Percentiles rank a stretch among this genome's conserved stretches.
Evolutionary conservation across 192 early-diverging fungal genomes (phyloP).

Genomic region (Obelidium mucronatum): DNA sequence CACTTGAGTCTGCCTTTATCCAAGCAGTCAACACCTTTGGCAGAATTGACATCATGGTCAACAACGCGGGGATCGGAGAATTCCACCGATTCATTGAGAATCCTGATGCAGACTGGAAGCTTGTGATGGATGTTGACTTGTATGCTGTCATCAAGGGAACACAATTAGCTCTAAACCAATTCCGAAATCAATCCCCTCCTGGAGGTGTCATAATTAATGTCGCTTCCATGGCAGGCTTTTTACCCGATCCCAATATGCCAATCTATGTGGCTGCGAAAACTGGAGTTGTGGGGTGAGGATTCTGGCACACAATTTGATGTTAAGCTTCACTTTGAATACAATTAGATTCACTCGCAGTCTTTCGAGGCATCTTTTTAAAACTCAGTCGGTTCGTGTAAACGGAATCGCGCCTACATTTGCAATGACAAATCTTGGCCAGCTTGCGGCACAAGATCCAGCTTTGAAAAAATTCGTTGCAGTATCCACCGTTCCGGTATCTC

Average conservation of each 20-base stretch:
- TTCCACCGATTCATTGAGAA: slow-evolving; percentile 37
- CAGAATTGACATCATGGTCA: slow-evolving; percentile 51
- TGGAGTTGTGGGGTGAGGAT: slow-evolving; percentile 56
- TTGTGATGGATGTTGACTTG: slow-evolving; percentile 78
- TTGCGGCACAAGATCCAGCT: slow-evolving; percentile 17
- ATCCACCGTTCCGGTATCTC: slow-evolving; percentile 44
- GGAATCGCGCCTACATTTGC: slow-evolving; percentile 47
- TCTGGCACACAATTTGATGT: background rate
- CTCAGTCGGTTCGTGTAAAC: slow-evolving; percentile 48
- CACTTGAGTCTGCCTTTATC: slow-evolving; percentile 69
- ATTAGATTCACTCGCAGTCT: slow-evolving; percentile 57
- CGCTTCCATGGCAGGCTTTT: slow-evolving; percentile 74
- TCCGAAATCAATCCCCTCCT: slow-evolving; percentile 49
- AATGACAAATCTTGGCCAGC: slow-evolving; percentile 41
- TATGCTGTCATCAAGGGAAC: slow-evolving; percentile 76
- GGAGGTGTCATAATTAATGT: slow-evolving; percentile 80
- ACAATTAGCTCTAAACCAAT: slow-evolving; percentile 68
- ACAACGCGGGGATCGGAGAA: slow-evolving; percentile 58
- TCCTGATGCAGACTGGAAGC: slow-evolving; percentile 49
- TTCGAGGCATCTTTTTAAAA: slow-evolving; percentile 29
- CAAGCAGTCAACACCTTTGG: slow-evolving; percentile 65
- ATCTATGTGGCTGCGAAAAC: slow-evolving; percentile 82
- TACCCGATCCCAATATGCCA: slow-evolving; percentile 57
- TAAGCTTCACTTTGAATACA: slow-evolving; percentile 34
- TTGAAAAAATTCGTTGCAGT: slow-evolving; percentile 1